These are phyloP conservation scores for Nicotiana tomentosiformis DNA, from an alignment of 257 asterid species.

Conservation along the genomic window DNA sequence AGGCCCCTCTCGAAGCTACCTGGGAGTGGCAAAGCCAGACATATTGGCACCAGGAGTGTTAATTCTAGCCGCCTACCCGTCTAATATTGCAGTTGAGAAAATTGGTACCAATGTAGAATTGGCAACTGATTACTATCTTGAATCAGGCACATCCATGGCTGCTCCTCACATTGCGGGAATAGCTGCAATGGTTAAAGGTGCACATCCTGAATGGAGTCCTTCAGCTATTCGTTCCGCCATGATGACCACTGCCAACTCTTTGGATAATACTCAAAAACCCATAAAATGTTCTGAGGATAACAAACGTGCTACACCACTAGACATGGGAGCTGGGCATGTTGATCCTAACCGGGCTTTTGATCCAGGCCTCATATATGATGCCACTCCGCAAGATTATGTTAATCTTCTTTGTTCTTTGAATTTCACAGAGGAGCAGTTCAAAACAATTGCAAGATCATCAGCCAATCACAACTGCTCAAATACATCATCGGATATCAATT, in stretches of 20 bases:
- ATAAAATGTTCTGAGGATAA: slow-evolving; percentile 14
- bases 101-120: slow-evolving; percentile 21
- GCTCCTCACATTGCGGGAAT: slow-evolving; percentile 40
- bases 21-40: slow-evolving; percentile 33
- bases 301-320: slow-evolving; percentile 6
- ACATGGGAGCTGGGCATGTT: slow-evolving; percentile 16
- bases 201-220: slow-evolving; percentile 46
- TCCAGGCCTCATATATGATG: slow-evolving; percentile 13
- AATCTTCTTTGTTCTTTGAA: slow-evolving; percentile 15
- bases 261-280: slow-evolving; percentile 16
- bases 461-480: slow-evolving; percentile 6
- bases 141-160: slow-evolving; percentile 43
- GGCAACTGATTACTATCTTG: slow-evolving; percentile 20
- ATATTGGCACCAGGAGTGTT: slow-evolving; percentile 39
- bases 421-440: slow-evolving; percentile 10
- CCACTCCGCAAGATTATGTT: slow-evolving; percentile 9
- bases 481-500: slow-evolving; percentile 16
- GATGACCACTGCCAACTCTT: slow-evolving; percentile 28
- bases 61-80: slow-evolving; percentile 37
- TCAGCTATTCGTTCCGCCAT: slow-evolving; percentile 42
- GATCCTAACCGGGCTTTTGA: slow-evolving; percentile 15
- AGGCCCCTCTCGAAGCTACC: slow-evolving; percentile 37
- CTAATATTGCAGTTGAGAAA: neutral
- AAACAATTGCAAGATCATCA: slow-evolving; percentile 12
- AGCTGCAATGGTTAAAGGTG: slow-evolving; percentile 37